Conservation (phyloP, 805 yeast genomes). For the Metschnikowia gelsemii region DNA sequence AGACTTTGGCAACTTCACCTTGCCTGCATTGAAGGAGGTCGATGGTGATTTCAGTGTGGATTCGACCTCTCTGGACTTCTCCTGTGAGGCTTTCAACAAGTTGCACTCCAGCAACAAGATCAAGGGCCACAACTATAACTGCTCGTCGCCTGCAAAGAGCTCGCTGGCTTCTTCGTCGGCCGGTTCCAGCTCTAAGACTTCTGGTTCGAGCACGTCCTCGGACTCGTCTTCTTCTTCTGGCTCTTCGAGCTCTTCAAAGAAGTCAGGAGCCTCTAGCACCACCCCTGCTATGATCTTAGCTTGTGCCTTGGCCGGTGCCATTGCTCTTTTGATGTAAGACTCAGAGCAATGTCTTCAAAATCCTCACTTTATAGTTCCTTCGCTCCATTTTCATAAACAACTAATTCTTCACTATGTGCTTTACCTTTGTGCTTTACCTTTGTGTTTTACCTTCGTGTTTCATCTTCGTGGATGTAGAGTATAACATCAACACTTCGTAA, state of each 20-base stretch:
- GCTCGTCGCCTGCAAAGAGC: conserved; percentile 35
- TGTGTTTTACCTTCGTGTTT: too few species aligned
- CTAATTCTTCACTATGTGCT: too few species aligned
- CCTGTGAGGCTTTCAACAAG: conserved; percentile 36
- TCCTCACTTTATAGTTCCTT: not conserved
- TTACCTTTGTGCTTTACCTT: too few species aligned
- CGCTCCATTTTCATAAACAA: too few species aligned
- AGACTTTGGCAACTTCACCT: conserved; percentile 38
- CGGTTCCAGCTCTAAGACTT: conserved; percentile 19
- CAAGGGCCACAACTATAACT: conserved; percentile 46
- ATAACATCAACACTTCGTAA: too few species aligned
- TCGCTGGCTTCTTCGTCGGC: conserved; percentile 16
- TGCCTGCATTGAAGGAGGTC: conserved; percentile 37
- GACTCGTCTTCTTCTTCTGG: conserved; percentile 20
- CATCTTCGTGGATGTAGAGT: too few species aligned
- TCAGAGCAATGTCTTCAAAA: not conserved
- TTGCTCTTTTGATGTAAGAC: conserved; percentile 30
- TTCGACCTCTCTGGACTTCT: conserved; percentile 38
- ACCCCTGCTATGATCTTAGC: conserved; percentile 24
- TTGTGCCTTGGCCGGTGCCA: conserved; percentile 26
- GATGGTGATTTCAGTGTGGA: conserved; percentile 42
- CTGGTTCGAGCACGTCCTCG: conserved; percentile 11
- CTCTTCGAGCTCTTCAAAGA: conserved; percentile 19
- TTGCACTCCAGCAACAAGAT: conserved; percentile 33
- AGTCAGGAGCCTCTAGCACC: conserved; percentile 22